A percentile compares a stretch with the other conserved stretches of the same genome.
Conservation (phyloP, 2,329 filamentous ascomycete genomes). For the Harringtonia aguacate region DNA sequence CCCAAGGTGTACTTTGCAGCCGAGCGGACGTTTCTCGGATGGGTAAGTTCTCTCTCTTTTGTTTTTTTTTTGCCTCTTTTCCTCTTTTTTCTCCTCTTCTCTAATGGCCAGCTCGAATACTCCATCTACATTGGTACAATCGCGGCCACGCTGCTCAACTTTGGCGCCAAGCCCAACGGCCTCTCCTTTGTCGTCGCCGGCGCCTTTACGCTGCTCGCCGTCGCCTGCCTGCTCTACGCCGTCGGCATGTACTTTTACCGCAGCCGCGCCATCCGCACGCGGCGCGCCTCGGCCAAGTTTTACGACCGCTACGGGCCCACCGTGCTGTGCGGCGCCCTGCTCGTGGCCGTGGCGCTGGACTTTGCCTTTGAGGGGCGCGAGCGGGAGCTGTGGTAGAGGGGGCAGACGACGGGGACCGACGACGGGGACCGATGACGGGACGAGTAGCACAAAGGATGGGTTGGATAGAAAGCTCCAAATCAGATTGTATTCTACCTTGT, state of each 20-base stretch:
- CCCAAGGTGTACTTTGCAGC: slow-evolving; percentile 97
- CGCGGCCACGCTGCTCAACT: slow-evolving; percentile 74
- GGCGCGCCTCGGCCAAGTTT: slow-evolving; percentile 70
- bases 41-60: slow-evolving; percentile 44
- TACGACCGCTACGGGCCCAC: slow-evolving; percentile 85
- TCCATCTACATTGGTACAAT: slow-evolving; percentile 89
- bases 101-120: slow-evolving; percentile 63
- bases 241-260: slow-evolving; percentile 81
- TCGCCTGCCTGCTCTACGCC: slow-evolving; percentile 70
- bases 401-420: too few relatives aligned
- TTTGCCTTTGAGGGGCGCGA: slow-evolving; percentile 68
- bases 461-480: too few relatives aligned
- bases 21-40: slow-evolving; percentile 90
- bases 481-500: neutral
- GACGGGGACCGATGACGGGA: too few relatives aligned
- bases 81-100: neutral
- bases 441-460: too few relatives aligned
- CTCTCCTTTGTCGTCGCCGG: slow-evolving; percentile 60
- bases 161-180: slow-evolving; percentile 47
- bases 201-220: slow-evolving; percentile 73
- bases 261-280: slow-evolving; percentile 70
- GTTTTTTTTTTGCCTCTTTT: neutral
- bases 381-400: slow-evolving; percentile 39
- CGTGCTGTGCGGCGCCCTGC: slow-evolving; percentile 60
- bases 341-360: slow-evolving; percentile 66